Evolutionary conservation across 108 stramenopile species (phyloP), one percentile per base, ranked within the genome.

Genomic region (Fistulifera solaris): DNA sequence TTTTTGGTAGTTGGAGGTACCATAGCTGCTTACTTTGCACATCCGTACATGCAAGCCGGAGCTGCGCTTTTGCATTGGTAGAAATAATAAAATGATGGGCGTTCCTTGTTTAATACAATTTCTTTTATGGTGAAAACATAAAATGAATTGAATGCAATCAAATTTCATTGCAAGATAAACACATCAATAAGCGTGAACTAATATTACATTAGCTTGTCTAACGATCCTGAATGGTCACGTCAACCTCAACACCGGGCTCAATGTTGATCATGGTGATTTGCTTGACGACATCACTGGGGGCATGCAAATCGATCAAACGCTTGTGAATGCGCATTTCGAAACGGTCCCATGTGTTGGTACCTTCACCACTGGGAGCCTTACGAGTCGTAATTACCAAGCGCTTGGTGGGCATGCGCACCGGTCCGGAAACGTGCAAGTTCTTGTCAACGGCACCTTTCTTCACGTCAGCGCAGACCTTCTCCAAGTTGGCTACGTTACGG

Each of bases 281-380:
- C 94, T 95, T 95, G 52, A 99, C 97, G 45, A 94, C 86, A 75
- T 96, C 95, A 52, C 92, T 80, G 43, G 99, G 93, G 43, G 94
- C 80, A 65, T 95, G 92, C 61, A 98, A 69, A 62, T 99, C 99
- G 59, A 99, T 89, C 77, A 99, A 80, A 67, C 99, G 93, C 93
- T 98, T 98, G 89, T 99, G 99, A 84, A 99, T 99, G 59, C 99
- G 87, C 96, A 99, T 96, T 75, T 96, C 93, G 73, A 94, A 97
- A 27, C 89, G 73, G 65, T 99, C 99, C 95, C 96, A 99, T 22
- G 99, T 98, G 87, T 98, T 98, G 87, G 99, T 98, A 80, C 99
- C 99, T 75, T 99, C 96, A 63, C 99, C 99, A 65, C 72, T 81
- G 51, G 99, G 99, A 51, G 97, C 93, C 93, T 99, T 99, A 68